These are phyloP conservation scores for Cercospora janseana DNA, from an alignment of 2,329 filamentous ascomycete species.

Conservation along the genomic window DNA sequence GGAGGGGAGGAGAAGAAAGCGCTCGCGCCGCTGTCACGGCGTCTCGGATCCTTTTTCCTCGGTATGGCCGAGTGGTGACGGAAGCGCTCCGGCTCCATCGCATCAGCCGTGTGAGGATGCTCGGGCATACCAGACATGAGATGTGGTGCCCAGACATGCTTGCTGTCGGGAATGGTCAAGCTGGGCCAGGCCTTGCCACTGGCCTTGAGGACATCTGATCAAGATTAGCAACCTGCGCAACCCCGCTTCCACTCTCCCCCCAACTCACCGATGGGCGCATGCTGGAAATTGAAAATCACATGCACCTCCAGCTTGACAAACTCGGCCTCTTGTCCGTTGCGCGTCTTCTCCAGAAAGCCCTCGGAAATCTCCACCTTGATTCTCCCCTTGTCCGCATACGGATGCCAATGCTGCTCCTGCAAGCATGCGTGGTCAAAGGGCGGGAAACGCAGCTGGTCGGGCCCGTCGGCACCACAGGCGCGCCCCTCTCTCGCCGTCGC, in stretches of 20 bases:
- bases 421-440: slow-evolving; percentile 67
- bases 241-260: too few relatives aligned
- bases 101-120: neutral
- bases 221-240: slow-evolving; percentile 1
- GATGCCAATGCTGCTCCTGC: slow-evolving; percentile 68
- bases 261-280: slow-evolving; percentile 69
- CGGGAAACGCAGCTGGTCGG: slow-evolving; percentile 65
- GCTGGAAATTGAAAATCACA: slow-evolving; percentile 78
- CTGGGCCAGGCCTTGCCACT: slow-evolving; percentile 80
- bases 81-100: slow-evolving; percentile 1
- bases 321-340: slow-evolving; percentile 9
- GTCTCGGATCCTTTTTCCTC: neutral
- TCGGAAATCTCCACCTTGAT: slow-evolving; percentile 76
- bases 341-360: slow-evolving; percentile 51
- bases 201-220: slow-evolving; percentile 66
- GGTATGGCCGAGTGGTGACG: neutral
- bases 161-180: slow-evolving; percentile 36
- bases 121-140: neutral
- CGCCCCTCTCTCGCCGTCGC: slow-evolving; percentile 4
- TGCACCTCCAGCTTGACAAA: slow-evolving; percentile 70
- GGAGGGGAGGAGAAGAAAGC: slow-evolving; percentile 9
- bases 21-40: slow-evolving; percentile 3
- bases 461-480: slow-evolving; percentile 34
- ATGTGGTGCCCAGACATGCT: slow-evolving; percentile 3
- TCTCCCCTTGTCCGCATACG: slow-evolving; percentile 67